Evolutionary conservation across 2,329 filamentous ascomycete genomes (phyloP).

Genomic region (Fusarium anthophilum): DNA sequence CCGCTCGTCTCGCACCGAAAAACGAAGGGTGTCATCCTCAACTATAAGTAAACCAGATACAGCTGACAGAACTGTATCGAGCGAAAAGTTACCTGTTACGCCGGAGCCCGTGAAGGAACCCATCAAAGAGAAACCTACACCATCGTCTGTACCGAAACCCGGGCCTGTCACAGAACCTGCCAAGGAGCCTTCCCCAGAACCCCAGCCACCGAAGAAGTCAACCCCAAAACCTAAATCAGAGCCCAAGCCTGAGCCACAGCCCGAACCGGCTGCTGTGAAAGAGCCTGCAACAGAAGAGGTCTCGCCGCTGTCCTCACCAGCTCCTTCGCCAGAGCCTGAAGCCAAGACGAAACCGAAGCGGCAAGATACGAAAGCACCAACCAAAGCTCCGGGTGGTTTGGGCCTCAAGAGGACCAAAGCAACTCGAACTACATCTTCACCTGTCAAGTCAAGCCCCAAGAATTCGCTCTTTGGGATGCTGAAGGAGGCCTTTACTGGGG

Average conservation of each 20-base stretch:
- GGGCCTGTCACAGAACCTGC: constrained; percentile 20
- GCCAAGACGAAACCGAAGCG: constrained; percentile 31
- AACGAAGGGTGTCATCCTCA: constrained; percentile 32
- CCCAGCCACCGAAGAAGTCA: constrained; percentile 18
- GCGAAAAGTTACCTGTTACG: constrained; percentile 3
- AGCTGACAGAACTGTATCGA: constrained; percentile 14
- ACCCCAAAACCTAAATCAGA: constrained; percentile 8
- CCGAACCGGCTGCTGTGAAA: constrained; percentile 1
- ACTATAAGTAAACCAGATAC: constrained; percentile 32
- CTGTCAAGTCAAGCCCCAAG: constrained; percentile 58
- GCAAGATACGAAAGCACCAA: constrained; percentile 29
- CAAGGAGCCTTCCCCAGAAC: constrained; percentile 19
- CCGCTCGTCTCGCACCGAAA: constrained; percentile 40
- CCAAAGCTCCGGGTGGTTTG: constrained; percentile 42
- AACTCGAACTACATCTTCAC: constrained; percentile 60
- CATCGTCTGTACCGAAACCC: constrained; percentile 8
- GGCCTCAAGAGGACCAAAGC: constrained; percentile 65
- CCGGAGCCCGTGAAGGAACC: constrained; percentile 9
- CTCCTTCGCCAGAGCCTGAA: constrained; percentile 25
- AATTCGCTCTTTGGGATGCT: constrained; percentile 66
- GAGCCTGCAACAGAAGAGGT: constrained; percentile 13
- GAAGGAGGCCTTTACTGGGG: constrained; percentile 70
- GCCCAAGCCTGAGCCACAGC: constrained; percentile 1
- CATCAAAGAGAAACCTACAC: constrained; percentile 8
- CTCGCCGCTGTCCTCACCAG: constrained; percentile 13